Percentiles rank a stretch among this genome's conserved stretches.
These are phyloP conservation scores for Rubia balearica DNA, from an alignment of 305 asterid species.

Conservation along the genomic window DNA sequence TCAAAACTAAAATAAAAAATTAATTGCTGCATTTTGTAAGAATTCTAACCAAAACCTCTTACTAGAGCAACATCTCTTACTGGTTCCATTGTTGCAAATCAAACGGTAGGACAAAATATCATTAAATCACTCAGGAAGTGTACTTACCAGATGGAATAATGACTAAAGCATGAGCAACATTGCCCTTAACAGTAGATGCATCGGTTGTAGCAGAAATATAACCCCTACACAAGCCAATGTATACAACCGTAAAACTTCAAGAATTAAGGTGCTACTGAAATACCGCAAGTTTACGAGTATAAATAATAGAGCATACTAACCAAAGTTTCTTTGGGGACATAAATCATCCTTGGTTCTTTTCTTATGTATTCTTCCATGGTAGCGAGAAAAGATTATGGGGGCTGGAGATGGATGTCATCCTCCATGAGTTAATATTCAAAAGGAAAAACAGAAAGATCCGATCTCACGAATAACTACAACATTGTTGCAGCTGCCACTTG, in stretches of 20 bases:
- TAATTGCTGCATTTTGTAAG: too few relatives aligned
- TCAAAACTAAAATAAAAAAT: too few relatives aligned
- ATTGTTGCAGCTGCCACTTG: background rate
- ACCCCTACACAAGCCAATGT: constrained; percentile 46
- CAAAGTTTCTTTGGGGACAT: constrained; percentile 49
- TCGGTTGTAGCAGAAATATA: constrained; percentile 40
- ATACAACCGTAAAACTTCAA: constrained; percentile 14
- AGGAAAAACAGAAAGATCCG: background rate
- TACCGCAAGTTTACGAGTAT: constrained; percentile 48
- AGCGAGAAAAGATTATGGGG: constrained; percentile 50
- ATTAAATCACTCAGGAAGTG: constrained; percentile 4
- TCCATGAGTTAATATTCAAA: background rate
- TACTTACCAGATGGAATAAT: constrained; percentile 74
- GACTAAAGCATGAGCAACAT: constrained; percentile 84
- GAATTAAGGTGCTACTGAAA: constrained; percentile 7
- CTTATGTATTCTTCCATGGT: constrained; percentile 54
- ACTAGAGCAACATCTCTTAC: too few relatives aligned
- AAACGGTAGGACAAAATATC: background rate
- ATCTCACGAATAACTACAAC: background rate
- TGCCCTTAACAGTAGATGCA: constrained; percentile 75
- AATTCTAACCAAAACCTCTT: too few relatives aligned
- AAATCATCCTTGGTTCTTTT: constrained; percentile 47
- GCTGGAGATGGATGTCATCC: constrained; percentile 25
- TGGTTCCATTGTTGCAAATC: background rate
- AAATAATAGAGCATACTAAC: constrained; percentile 45